phyloP scores from a whole-genome alignment of 73 alveolate genomes.

The Effrenium voratum region DNA sequence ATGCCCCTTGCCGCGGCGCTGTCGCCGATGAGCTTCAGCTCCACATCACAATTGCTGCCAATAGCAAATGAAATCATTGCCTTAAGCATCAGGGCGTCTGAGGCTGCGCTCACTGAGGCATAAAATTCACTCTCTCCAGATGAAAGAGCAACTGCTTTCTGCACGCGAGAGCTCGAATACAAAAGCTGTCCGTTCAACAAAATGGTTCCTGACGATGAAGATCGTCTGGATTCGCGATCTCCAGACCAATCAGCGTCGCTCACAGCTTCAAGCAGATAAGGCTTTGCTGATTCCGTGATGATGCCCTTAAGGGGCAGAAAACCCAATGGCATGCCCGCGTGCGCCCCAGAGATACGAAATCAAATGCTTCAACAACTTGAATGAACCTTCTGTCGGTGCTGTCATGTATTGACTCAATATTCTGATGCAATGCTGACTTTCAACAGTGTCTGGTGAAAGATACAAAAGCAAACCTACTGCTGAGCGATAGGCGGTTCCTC shows the following conservation, averaged over 20 bases:
- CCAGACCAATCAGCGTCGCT: slow-evolving; percentile 4
- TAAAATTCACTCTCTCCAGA: not conserved
- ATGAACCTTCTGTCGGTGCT: too few relatives aligned
- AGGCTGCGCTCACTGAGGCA: not conserved
- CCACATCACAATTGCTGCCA: not conserved
- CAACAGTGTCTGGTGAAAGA: too few relatives aligned
- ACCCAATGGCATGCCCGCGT: too few relatives aligned
- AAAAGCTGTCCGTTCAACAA: not conserved
- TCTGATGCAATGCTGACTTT: too few relatives aligned
- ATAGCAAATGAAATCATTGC: not conserved
- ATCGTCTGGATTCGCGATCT: not conserved
- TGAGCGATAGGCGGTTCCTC: too few relatives aligned
- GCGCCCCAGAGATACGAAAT: too few relatives aligned
- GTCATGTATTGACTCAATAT: too few relatives aligned
- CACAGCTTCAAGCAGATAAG: not conserved
- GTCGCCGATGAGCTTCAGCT: not conserved
- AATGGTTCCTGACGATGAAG: not conserved
- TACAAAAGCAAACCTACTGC: too few relatives aligned
- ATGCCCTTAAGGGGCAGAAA: too few relatives aligned
- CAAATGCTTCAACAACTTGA: too few relatives aligned
- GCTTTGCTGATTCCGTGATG: not conserved
- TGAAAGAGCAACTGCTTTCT: not conserved
- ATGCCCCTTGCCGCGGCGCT: not conserved
- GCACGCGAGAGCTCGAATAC: not conserved
- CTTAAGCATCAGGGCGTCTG: not conserved